Percentiles rank a stretch among this genome's conserved stretches.
Evolutionary conservation across 2,329 filamentous ascomycete species (phyloP).

Genomic region (Didymella segeticola): DNA sequence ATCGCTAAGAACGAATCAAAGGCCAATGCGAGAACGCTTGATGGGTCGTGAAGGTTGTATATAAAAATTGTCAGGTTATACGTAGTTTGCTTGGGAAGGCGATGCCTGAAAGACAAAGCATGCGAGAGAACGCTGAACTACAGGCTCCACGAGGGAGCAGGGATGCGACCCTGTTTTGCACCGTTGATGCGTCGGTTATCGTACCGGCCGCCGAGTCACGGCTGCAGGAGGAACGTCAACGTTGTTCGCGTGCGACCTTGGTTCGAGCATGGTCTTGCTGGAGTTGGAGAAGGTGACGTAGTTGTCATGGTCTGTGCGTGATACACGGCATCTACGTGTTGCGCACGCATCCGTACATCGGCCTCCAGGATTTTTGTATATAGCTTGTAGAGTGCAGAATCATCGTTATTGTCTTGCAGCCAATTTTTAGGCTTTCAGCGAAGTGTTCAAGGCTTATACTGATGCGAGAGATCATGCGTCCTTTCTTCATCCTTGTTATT

Average conservation of each 20-base stretch:
- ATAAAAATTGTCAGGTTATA: background rate
- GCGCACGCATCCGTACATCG: too few species aligned
- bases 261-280: background rate
- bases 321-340: too few species aligned
- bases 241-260: background rate
- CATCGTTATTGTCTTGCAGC: too few species aligned
- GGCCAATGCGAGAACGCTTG: background rate
- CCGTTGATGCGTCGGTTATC: conserved; percentile 1
- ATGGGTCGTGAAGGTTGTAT: background rate
- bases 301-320: conserved; percentile 1
- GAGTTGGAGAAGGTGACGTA: conserved; percentile 6
- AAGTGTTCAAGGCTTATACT: too few species aligned
- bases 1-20: background rate
- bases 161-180: conserved; percentile 8
- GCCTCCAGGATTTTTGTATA: too few species aligned
- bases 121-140: background rate
- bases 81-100: too few species aligned
- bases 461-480: too few species aligned
- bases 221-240: background rate
- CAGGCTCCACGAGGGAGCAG: background rate
- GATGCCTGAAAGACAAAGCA: background rate
- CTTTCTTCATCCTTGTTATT: too few species aligned
- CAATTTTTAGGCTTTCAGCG: too few species aligned
- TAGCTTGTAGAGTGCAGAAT: too few species aligned
- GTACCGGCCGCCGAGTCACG: conserved; percentile 6